These are phyloP conservation scores for Paraurostyla sp. DNA, from an alignment of 73 alveolate species.

Conservation along the genomic window DNA sequence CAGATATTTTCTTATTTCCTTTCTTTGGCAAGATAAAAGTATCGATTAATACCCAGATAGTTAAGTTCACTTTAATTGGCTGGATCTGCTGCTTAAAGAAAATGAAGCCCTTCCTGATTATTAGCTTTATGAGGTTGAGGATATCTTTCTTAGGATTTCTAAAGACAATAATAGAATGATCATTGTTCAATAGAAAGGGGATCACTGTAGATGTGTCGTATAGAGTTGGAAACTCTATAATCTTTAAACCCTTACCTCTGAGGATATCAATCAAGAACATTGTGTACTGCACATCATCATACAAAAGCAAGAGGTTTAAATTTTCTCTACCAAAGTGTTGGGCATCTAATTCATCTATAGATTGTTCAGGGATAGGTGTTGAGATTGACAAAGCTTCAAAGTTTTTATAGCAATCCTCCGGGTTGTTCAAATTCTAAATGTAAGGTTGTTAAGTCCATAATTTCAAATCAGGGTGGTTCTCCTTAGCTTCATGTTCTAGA, in stretches of 20 bases:
- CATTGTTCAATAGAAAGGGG: constrained; percentile 59
- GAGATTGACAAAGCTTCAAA: too few species aligned
- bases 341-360: not conserved
- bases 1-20: not conserved
- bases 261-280: not conserved
- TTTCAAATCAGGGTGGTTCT: not conserved
- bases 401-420: not conserved
- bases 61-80: constrained; percentile 31
- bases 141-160: constrained; percentile 60
- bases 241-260: constrained; percentile 21
- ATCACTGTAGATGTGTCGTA: constrained; percentile 28
- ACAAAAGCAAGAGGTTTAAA: not conserved
- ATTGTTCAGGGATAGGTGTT: too few species aligned
- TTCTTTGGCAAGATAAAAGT: not conserved
- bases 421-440: not conserved
- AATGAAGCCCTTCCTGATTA: constrained; percentile 32
- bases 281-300: not conserved
- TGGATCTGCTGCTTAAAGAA: constrained; percentile 11
- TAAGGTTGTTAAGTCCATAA: constrained; percentile 4
- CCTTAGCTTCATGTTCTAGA: constrained; percentile 37
- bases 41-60: constrained; percentile 57
- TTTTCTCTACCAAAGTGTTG: not conserved
- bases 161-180: constrained; percentile 55
- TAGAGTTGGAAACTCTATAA: constrained; percentile 28
- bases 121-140: constrained; percentile 8